Evolutionary conservation across 345 rosid species (phyloP).

Genomic region (Eucalyptus coolabah): DNA sequence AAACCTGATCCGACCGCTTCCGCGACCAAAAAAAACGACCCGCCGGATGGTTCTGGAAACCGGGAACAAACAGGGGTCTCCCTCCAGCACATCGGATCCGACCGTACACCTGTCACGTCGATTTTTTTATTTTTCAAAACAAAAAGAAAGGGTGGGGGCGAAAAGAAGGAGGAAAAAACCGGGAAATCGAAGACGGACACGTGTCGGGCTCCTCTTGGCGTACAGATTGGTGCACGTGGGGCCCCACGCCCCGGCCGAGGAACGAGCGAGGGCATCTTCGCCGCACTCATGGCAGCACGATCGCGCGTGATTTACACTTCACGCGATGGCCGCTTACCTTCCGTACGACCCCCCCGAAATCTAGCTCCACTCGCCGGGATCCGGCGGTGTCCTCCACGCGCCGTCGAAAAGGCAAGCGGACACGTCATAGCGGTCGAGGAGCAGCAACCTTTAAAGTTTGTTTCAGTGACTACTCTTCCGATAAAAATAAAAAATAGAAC

Average conservation of each 20-base stretch:
- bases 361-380: background rate
- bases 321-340: background rate
- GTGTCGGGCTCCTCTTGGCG: background rate
- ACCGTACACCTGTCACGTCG: background rate
- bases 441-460: accelerated
- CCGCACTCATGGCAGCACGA: background rate
- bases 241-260: background rate
- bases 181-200: background rate
- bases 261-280: background rate
- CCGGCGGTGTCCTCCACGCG: background rate
- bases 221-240: background rate
- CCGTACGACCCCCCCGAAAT: background rate
- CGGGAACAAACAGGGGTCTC: background rate
- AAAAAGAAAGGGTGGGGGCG: background rate
- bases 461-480: accelerated
- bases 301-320: background rate
- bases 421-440: accelerated
- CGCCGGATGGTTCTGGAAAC: background rate
- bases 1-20: background rate
- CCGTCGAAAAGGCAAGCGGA: background rate
- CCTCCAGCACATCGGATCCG: background rate
- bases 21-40: background rate
- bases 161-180: accelerated
- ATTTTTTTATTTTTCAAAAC: background rate
- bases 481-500: accelerated